Conservation (phyloP, 495 filamentous ascomycete genomes). For the Apodospora peruviana region DNA sequence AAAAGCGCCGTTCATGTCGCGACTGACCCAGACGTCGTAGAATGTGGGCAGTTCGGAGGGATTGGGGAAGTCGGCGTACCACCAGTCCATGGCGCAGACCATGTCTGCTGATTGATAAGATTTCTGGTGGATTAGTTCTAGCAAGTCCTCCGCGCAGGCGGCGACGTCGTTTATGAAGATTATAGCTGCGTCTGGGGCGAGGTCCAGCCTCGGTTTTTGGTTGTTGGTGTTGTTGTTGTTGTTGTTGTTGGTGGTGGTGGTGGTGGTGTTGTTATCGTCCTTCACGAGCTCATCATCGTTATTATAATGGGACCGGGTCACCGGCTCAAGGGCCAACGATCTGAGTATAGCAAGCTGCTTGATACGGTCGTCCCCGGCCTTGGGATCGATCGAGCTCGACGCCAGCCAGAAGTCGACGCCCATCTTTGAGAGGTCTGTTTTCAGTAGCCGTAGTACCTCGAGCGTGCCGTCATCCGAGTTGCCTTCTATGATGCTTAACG, state of each 20-base stretch:
- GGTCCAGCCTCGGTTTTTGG: constrained; percentile 1
- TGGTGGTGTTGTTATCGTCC: constrained; percentile 5
- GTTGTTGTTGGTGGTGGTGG: constrained; percentile 5
- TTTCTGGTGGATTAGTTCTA: constrained; percentile 46
- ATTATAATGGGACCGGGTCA: not conserved
- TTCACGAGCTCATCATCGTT: not conserved
- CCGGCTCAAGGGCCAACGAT: constrained; percentile 38
- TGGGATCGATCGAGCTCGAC: constrained; percentile 33
- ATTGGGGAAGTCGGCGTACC: constrained; percentile 23
- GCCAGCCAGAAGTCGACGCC: not conserved
- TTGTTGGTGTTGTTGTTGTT: constrained; percentile 13
- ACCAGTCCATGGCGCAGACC: constrained; percentile 53
- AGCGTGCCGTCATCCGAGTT: constrained; percentile 46
- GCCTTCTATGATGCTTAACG: constrained; percentile 45
- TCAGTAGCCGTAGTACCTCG: constrained; percentile 36
- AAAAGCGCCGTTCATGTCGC: constrained; percentile 41
- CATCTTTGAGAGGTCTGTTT: constrained; percentile 19
- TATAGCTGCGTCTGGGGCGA: constrained; percentile 31
- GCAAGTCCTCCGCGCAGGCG: constrained; percentile 46
- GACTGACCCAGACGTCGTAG: constrained; percentile 49
- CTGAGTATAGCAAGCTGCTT: constrained; percentile 37
- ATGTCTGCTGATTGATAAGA: constrained; percentile 40
- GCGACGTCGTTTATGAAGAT: constrained; percentile 48
- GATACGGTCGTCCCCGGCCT: constrained; percentile 31
- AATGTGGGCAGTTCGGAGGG: constrained; percentile 34